phyloP scores from a whole-genome alignment of 352 stramenopile genomes.

The Phytophthora boehmeriae region DNA sequence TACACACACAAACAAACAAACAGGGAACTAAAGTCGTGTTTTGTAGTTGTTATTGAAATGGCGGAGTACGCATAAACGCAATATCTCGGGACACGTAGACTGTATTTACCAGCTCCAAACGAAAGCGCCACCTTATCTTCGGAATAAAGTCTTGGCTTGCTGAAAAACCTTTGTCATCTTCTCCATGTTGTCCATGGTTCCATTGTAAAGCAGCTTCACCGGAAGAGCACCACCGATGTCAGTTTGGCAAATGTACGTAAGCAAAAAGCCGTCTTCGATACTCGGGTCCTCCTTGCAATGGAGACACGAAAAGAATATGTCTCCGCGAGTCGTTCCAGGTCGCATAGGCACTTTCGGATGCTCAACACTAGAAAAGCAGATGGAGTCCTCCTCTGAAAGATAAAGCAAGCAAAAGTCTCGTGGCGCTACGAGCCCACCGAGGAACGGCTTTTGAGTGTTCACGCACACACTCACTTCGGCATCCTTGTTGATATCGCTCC shows the following conservation, averaged over 20 bases:
- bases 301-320: conserved; percentile 52
- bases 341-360: conserved; percentile 45
- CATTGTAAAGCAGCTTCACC: conserved; percentile 56
- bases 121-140: conserved; percentile 9
- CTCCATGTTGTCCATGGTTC: conserved; percentile 64
- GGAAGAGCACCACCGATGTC: conserved; percentile 59
- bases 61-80: conserved; percentile 9
- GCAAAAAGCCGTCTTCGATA: conserved; percentile 37
- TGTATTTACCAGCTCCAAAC: neutral
- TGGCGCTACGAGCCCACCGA: conserved; percentile 55
- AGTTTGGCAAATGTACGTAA: conserved; percentile 61
- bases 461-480: conserved; percentile 42
- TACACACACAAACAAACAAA: conserved; percentile 3
- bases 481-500: conserved; percentile 20
- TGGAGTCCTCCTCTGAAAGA: conserved; percentile 23
- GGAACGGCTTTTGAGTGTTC: conserved; percentile 64
- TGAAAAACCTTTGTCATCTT: conserved; percentile 64
- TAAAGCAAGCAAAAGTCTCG: conserved; percentile 66
- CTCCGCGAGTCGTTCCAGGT: conserved; percentile 36
- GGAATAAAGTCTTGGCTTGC: conserved; percentile 45
- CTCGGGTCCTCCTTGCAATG: conserved; percentile 37
- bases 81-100: neutral
- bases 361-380: conserved; percentile 51
- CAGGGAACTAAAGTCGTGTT: neutral
- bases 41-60: neutral